These are phyloP conservation scores for Mortierella sp. DNA, from an alignment of 371 early-diverging fungal genomes.

Conservation along the genomic window DNA sequence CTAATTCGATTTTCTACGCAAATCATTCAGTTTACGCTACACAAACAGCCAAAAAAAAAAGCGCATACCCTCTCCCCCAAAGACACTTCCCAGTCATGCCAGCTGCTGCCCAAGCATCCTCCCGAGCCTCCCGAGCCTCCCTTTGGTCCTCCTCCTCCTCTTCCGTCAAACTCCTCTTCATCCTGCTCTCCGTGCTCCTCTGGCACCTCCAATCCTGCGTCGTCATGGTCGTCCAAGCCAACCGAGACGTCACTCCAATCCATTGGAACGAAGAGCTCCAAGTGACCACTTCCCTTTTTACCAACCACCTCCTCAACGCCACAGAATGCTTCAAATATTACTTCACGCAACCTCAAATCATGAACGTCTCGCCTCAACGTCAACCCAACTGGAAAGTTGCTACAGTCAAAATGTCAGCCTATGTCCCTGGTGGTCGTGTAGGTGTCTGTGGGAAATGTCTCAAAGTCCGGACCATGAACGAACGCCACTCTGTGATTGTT, in stretches of 20 bases:
- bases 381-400: neutral
- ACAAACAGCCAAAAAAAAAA: too few relatives aligned
- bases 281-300: neutral
- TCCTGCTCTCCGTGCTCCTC: too few relatives aligned
- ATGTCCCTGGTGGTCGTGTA: neutral
- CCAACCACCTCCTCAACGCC: neutral
- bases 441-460: neutral
- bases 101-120: too few relatives aligned
- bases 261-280: neutral
- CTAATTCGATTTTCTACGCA: too few relatives aligned
- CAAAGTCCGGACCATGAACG: neutral
- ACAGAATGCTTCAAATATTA: neutral
- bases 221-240: neutral
- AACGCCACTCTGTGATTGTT: neutral
- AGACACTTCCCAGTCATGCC: too few relatives aligned
- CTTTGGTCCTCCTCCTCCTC: too few relatives aligned
- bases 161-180: too few relatives aligned
- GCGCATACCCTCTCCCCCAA: too few relatives aligned
- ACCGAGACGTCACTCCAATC: neutral
- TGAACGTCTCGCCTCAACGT: neutral
- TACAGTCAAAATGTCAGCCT: neutral
- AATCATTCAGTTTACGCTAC: too few relatives aligned
- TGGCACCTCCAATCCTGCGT: too few relatives aligned
- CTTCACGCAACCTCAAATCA: neutral
- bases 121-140: too few relatives aligned